Evolutionary conservation across 108 stramenopile genomes (phyloP), one percentile per base, ranked within the genome.

Genomic region (Nitzschia sp.): DNA sequence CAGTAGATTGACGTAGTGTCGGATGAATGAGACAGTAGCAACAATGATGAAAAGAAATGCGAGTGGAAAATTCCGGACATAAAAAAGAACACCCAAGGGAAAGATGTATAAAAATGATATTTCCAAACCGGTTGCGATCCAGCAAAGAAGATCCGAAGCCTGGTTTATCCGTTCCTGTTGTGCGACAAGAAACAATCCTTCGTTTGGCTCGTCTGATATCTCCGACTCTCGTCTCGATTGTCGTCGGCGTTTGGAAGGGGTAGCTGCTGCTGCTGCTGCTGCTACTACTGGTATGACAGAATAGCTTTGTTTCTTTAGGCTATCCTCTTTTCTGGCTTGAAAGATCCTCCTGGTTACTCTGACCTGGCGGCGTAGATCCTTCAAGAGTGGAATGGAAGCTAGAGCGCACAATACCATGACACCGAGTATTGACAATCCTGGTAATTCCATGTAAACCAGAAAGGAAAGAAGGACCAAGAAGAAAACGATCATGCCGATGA

Each of bases 71-170:
- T 46, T 50, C 9, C 29, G 46, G 19, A 50, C 54, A 15, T 30
- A 3, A 28, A 82, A 76, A 48, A 89, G 75, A 25, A 48, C 55
- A 8, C 57, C 45, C n/a, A 73, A 53, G 15, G 89, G 89, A 61
- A 67, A 85, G 0, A 85, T 3, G 59, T 83, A 81, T 13, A 85
- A 56, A 28, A 90, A 57, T n/a, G 53, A 5, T 13, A 85, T 45
- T 75, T 90, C 85, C 45, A 87, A 21, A 0, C 58, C 32, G 26
- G 81, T 68, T 22, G 70, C 45, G 9, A 66, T 30, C 55, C 77
- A 85, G 59, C 85, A 86, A 31, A 77, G 71, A 50, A 58, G 55
- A 17, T 54, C 60, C 16, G 82, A 77, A 22, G 89, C 77, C 54
- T 80, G 50, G 1, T 73, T 75, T 1, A 84, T 66, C 6, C 69